Percentiles rank a stretch among this genome's conserved stretches.
Conservation (phyloP, 2,329 filamentous ascomycete genomes). For the Pseudopyricularia javanii region DNA sequence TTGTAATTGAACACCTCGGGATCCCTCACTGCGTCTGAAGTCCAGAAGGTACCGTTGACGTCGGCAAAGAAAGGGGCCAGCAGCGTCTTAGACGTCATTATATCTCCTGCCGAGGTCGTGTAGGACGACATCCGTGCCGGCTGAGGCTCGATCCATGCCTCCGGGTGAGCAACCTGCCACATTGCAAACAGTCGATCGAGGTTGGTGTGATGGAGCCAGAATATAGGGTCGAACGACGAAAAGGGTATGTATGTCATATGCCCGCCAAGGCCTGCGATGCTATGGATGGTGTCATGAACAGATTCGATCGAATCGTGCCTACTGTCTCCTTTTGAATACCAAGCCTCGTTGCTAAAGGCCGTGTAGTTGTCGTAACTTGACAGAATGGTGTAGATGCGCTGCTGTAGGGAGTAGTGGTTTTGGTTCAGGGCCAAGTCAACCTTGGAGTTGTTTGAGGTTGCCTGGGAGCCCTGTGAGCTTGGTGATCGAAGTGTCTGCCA, state of each 20-base stretch:
- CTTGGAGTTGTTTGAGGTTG: slow-evolving; percentile 45
- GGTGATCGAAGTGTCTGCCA: slow-evolving; percentile 47
- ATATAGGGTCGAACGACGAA: slow-evolving; percentile 69
- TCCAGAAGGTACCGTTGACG: slow-evolving; percentile 51
- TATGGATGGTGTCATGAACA: slow-evolving; percentile 52
- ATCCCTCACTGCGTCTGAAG: slow-evolving; percentile 46
- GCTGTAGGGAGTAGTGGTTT: slow-evolving; percentile 40
- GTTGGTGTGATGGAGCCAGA: slow-evolving; percentile 65
- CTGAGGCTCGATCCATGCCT: slow-evolving; percentile 50
- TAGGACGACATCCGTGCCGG: slow-evolving; percentile 45
- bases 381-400: slow-evolving; percentile 55
- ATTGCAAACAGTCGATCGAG: slow-evolving; percentile 65
- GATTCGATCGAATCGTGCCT: slow-evolving; percentile 53
- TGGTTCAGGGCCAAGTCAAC: slow-evolving; percentile 39
- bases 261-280: slow-evolving; percentile 44
- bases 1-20: slow-evolving; percentile 58
- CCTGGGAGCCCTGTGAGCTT: slow-evolving; percentile 21
- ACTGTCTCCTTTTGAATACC: slow-evolving; percentile 32
- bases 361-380: slow-evolving; percentile 56
- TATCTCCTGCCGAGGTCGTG: slow-evolving; percentile 39
- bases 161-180: slow-evolving; percentile 64
- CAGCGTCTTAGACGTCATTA: slow-evolving; percentile 41
- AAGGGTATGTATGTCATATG: slow-evolving; percentile 62
- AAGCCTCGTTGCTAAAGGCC: slow-evolving; percentile 57
- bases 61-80: slow-evolving; percentile 57